Evolutionary conservation across 1,139 yeast genomes (phyloP).

Genomic region (Pichia sp.): DNA sequence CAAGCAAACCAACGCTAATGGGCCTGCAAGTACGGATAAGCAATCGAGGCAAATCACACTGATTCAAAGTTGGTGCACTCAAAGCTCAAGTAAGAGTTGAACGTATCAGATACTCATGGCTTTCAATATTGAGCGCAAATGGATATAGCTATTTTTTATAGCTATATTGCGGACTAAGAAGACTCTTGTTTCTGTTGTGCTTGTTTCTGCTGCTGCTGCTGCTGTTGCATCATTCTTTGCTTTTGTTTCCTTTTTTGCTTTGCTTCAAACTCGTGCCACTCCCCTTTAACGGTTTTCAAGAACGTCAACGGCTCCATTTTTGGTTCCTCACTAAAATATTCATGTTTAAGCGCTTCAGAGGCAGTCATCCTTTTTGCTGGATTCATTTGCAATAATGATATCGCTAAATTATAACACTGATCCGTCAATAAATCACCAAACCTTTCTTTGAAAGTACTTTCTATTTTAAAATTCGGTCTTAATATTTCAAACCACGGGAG

Average conservation of each 20-base stretch:
- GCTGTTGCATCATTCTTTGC: constrained; percentile 31
- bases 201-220: constrained; percentile 12
- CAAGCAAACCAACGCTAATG: too few species aligned
- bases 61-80: too few species aligned
- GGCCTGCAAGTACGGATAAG: too few species aligned
- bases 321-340: constrained; percentile 68
- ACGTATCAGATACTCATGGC: too few species aligned
- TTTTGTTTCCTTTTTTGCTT: constrained; percentile 69
- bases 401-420: constrained; percentile 59
- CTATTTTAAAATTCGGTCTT: constrained; percentile 45
- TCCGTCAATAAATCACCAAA: constrained; percentile 40
- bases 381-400: constrained; percentile 52
- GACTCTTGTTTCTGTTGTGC: too few species aligned
- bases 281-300: constrained; percentile 55
- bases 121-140: too few species aligned
- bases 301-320: constrained; percentile 47
- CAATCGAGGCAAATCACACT: too few species aligned
- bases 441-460: constrained; percentile 39
- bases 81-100: too few species aligned
- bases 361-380: constrained; percentile 63
- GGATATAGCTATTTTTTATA: too few species aligned
- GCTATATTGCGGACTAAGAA: too few species aligned
- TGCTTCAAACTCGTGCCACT: constrained; percentile 97
- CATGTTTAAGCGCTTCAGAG: constrained; percentile 50
- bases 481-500: constrained; percentile 93